Conservation (phyloP, 2,329 filamentous ascomycete species). For the Ustilaginoidea virens region DNA sequence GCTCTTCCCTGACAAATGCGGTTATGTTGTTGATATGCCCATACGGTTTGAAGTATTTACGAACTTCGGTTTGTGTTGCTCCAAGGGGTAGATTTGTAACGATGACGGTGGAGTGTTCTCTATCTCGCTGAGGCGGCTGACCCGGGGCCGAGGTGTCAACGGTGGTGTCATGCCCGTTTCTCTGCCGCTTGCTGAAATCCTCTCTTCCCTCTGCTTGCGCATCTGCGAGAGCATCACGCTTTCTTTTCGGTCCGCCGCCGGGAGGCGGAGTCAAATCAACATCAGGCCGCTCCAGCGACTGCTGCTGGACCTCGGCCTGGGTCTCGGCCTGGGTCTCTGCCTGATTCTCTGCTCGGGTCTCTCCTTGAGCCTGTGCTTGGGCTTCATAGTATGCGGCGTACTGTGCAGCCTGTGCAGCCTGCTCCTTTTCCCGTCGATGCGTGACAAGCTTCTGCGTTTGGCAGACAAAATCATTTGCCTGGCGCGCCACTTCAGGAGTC, state of each 20-base stretch:
- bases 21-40: slow-evolving; percentile 70
- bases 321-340: slow-evolving; percentile 9
- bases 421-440: slow-evolving; percentile 51
- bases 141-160: slow-evolving; percentile 9
- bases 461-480: slow-evolving; percentile 58
- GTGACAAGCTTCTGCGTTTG: slow-evolving; percentile 48
- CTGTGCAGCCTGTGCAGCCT: slow-evolving; percentile 39
- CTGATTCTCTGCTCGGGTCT: slow-evolving; percentile 5
- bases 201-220: slow-evolving; percentile 22
- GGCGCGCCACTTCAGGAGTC: slow-evolving; percentile 56
- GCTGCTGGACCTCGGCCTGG: slow-evolving; percentile 5
- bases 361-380: slow-evolving; percentile 7
- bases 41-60: slow-evolving; percentile 84
- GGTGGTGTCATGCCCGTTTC: slow-evolving; percentile 22
- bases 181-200: slow-evolving; percentile 52
- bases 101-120: slow-evolving; percentile 77
- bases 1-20: slow-evolving; percentile 42
- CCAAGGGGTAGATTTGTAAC: slow-evolving; percentile 61
- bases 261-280: slow-evolving; percentile 20
- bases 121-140: slow-evolving; percentile 53
- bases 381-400: slow-evolving; percentile 26
- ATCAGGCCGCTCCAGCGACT: slow-evolving; percentile 2
- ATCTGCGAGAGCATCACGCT: slow-evolving; percentile 46
- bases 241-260: slow-evolving; percentile 63
- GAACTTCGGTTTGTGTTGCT: slow-evolving; percentile 55